Base-by-base conservation (phyloP, 2,329 filamentous ascomycete species). In the Septoria linicola region DNA sequence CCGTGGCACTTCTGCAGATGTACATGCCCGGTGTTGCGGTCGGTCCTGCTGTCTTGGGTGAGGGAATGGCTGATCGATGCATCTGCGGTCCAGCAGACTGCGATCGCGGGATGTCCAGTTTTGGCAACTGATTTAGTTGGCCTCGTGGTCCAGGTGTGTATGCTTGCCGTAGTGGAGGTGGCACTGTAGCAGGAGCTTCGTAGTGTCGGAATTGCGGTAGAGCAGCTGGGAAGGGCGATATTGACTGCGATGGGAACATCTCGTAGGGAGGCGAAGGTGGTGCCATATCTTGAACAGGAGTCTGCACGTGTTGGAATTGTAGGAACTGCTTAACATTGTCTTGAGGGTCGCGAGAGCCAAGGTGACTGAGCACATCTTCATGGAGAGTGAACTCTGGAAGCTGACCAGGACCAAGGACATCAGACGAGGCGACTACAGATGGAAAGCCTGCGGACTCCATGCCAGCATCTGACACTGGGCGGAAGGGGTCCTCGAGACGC, bases 311-410 rank as follows among this genome's bases (percentile, higher is more conserved):
- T 68, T 97, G 92, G 68, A 96, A 91, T 65, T 82, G 82, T 46
- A 97, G 80, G 71, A 96, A 97, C 59, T 95, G 89, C 65, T 88
- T 85, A 30, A 97, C 89, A 62, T 92, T 95, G 72, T 96, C 91
- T 69, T 95, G 91, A 4, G 91, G 88, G 65, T 96, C 90, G 46
- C 87, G 80, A 14, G 77, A 76, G 65, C 87, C 79, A 25, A 96
- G 68, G 56, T 78, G 82, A 51, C 83, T 82, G 13, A 96, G 82
- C 35, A 78, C 80, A 41, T 85, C 82, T 68, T 90, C 85, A 62
- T 90, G 85, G 31, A 96, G 80, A 16, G 72, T 73, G 53, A 91
- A 77, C 19, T 84, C 77, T 17, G 85, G 79, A 10, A 84, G 68
- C 30, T 79, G 70, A 6, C 80, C 80, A 4, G 88, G 85, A 2